Evolutionary conservation across 148 eudicot genomes (phyloP).

Genomic region (Pouteria glomerata): DNA sequence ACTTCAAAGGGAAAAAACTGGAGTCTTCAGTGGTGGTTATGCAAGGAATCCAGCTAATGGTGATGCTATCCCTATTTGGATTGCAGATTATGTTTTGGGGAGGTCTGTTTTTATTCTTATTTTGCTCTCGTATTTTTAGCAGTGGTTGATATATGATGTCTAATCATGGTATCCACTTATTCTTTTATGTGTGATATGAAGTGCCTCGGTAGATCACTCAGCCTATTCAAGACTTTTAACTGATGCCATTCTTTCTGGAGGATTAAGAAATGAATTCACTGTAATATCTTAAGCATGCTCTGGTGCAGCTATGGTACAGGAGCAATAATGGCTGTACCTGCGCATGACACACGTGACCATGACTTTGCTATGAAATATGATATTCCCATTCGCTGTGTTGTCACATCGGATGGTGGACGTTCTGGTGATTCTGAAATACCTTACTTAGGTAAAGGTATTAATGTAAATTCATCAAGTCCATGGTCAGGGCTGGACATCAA

Average conservation of each 20-base stretch:
- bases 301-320: slow-evolving; percentile 91
- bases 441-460: slow-evolving; percentile 60
- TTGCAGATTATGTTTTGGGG: slow-evolving; percentile 94
- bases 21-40: slow-evolving; percentile 87
- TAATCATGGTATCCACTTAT: background rate
- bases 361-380: slow-evolving; percentile 83
- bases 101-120: slow-evolving; percentile 38
- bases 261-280: background rate
- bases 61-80: slow-evolving; percentile 78
- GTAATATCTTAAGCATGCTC: background rate
- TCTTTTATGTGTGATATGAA: background rate
- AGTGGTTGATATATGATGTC: background rate
- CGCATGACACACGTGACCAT: slow-evolving; percentile 87
- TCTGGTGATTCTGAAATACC: slow-evolving; percentile 32
- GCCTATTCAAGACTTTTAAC: background rate
- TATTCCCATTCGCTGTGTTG: slow-evolving; percentile 63
- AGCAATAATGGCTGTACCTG: slow-evolving; percentile 99
- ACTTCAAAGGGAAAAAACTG: slow-evolving; percentile 93
- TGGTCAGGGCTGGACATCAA: slow-evolving; percentile 73
- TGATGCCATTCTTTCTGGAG: background rate
- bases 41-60: slow-evolving; percentile 83
- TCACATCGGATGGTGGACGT: slow-evolving; percentile 52
- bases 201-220: background rate
- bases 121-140: background rate
- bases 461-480: slow-evolving; percentile 69